These are phyloP conservation scores for Acer campestre DNA, from an alignment of 345 rosid species.

Conservation along the genomic window DNA sequence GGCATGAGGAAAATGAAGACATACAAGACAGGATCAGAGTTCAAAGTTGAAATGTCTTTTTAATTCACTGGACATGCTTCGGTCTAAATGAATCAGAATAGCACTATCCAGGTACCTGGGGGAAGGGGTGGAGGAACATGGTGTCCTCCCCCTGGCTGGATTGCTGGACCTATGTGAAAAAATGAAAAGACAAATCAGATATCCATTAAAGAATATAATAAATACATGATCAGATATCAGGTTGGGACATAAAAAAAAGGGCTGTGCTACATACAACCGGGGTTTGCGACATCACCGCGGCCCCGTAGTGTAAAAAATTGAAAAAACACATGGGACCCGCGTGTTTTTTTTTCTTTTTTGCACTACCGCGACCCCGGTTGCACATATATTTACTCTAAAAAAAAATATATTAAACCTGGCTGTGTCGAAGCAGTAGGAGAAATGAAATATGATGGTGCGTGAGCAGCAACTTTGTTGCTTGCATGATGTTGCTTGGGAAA, in stretches of 20 bases:
- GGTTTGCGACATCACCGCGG: too few species aligned
- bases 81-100: conserved; percentile 4
- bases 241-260: neutral
- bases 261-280: too few species aligned
- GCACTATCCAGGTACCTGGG: conserved; percentile 43
- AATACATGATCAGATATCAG: neutral
- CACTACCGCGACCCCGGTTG: too few species aligned
- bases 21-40: conserved; percentile 9
- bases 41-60: conserved; percentile 20
- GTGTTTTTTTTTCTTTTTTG: too few species aligned
- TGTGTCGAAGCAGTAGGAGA: conserved; percentile 48
- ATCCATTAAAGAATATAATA: neutral
- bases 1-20: conserved; percentile 45
- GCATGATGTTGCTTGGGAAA: conserved; percentile 39
- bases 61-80: conserved; percentile 3
- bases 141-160: conserved; percentile 42
- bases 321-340: too few species aligned
- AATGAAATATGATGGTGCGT: conserved; percentile 39
- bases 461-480: conserved; percentile 44
- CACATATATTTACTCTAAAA: too few species aligned
- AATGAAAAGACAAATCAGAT: conserved; percentile 21
- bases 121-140: conserved; percentile 50
- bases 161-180: conserved; percentile 41
- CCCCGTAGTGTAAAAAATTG: too few species aligned
- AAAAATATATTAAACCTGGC: conserved; percentile 36